Base-by-base conservation (phyloP, 2,329 filamentous ascomycete genomes). In the Blastomyces gilchristii region DNA sequence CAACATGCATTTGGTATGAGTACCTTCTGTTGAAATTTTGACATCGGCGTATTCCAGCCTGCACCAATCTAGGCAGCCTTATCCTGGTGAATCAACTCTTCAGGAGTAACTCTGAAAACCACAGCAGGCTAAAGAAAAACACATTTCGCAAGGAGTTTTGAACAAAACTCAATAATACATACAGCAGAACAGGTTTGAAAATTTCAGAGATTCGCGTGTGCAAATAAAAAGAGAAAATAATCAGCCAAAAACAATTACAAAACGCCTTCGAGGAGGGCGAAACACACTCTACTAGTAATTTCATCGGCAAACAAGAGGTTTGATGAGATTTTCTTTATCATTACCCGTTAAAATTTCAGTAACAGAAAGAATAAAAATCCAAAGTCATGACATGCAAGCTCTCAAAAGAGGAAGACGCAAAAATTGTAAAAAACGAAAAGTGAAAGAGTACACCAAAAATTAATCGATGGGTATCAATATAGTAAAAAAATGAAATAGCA, bases 41-140 rank as follows among this genome's bases (percentile, higher is more conserved):
- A 49, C 41, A 31, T 58, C 57, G 41, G 57, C 57, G 57, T 45
- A 47, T 59, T 59, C 57, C 41, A 28, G 28, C 57, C 43, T 47
- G 41, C 39, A 31, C 57, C 25, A 59, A 22, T 31, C 57, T 59
- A 59, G 57, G 57, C 57, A 59, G 57, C 57, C 57, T 59, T 59
- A 12, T n/a, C 57, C 16, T 45, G 12, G 39, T 45, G 39, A 39
- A 58, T 58, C 56, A 43, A 43, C 56, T 39, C 56, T 18, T 58
- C 34, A 34, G 41, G 14, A 49, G 22, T 18, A 25, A 59, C 25
- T 56, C 31, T 59, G 39, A 45, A 47, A 49, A 49, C 16, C 41
- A 47, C 28, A 22, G 28, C 25, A 28, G 25, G 41, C 22, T 49
- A 6, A 28, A 18, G 2, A 9, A 34, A 31, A 31, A 47, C 22